A percentile compares a stretch with the other conserved stretches of the same genome.
phyloP scores from a whole-genome alignment of 495 filamentous ascomycete species.

The Xylaria venustula region DNA sequence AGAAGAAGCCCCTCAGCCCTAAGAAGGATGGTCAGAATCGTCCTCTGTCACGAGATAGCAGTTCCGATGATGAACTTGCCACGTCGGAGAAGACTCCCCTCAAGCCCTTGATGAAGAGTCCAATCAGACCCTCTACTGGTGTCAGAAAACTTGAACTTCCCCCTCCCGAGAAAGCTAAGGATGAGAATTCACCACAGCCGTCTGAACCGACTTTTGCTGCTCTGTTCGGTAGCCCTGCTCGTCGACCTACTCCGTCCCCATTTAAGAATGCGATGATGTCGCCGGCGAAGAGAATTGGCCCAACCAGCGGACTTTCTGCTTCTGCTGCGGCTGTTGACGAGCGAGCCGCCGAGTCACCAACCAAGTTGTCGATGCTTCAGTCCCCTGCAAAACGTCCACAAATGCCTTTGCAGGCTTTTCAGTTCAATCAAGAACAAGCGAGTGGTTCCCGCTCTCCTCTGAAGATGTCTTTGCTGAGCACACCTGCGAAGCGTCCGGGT shows the following conservation, averaged over 20 bases:
- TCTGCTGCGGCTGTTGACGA: slow-evolving; percentile 35
- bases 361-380: slow-evolving; percentile 43
- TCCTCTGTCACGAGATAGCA: slow-evolving; percentile 32
- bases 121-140: slow-evolving; percentile 37
- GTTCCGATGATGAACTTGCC: slow-evolving; percentile 56
- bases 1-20: slow-evolving; percentile 49
- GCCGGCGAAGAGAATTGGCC: slow-evolving; percentile 48
- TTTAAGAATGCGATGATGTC: slow-evolving; percentile 49
- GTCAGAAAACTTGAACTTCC: slow-evolving; percentile 29
- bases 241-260: slow-evolving; percentile 44
- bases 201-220: slow-evolving; percentile 21
- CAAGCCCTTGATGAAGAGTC: slow-evolving; percentile 47
- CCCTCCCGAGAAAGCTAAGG: slow-evolving; percentile 20
- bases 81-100: slow-evolving; percentile 48
- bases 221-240: slow-evolving; percentile 47
- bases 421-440: slow-evolving; percentile 21
- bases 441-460: slow-evolving; percentile 19
- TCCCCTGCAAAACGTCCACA: slow-evolving; percentile 50
- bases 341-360: slow-evolving; percentile 20
- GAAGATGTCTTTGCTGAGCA: slow-evolving; percentile 25
- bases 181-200: slow-evolving; percentile 16
- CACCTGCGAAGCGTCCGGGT: slow-evolving; percentile 23
- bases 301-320: slow-evolving; percentile 46
- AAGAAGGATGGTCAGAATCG: slow-evolving; percentile 56
- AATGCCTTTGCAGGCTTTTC: slow-evolving; percentile 40